Base-by-base conservation (phyloP, 1,284 basidiomycete genomes). In the Marasmius oreades region DNA sequence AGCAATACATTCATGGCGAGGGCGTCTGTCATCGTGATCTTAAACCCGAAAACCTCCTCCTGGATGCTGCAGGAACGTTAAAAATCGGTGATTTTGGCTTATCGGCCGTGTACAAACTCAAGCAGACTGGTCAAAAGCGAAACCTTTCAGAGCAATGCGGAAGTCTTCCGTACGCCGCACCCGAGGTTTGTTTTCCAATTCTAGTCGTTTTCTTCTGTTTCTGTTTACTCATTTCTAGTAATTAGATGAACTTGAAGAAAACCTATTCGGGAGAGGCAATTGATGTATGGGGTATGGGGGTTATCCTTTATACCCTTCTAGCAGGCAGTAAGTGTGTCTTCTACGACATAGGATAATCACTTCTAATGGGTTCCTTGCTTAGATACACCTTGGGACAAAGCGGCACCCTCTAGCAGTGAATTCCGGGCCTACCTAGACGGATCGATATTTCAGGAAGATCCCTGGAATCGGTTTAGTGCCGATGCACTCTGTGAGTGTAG, bases 321-420 rank as follows among this genome's bases (percentile, higher is more conserved):
- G 88, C 86, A 4, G 96, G 96, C 52, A 98, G 95, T 95, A 69
- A 63, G 93, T 81, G 1, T 10, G 2, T 14, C 2, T 34, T 3
- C 8, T 43, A 20, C 36, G 60, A 53, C 8, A 53, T 34, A 16
- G n/a, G 11, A 50, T n/a, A n/a, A n/a, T n/a, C 11, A 16, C 12
- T 16, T 22, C n/a, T 20, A 47, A n/a, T 31, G 28, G 47, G 28
- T 31, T 31, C 4, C 4, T 31, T 31, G 50, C 20, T 0, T 56
- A 97, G 94, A 97, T 68, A 98, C 96, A 0, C 97, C 96, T 1
- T 99, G 96, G 96, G 96, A 98, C 67, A 92, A 97, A 67, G 95
- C 96, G 2, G 94, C 94, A 0, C 67, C 72, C 0, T 77, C 79
- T 20, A 93, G 90, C 60, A 81, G 84, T 1, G 96, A 99, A 70